Percentiles rank a stretch among this genome's conserved stretches.
phyloP scores from a whole-genome alignment of 2,329 filamentous ascomycete species.

The Calonectria honghensis region DNA sequence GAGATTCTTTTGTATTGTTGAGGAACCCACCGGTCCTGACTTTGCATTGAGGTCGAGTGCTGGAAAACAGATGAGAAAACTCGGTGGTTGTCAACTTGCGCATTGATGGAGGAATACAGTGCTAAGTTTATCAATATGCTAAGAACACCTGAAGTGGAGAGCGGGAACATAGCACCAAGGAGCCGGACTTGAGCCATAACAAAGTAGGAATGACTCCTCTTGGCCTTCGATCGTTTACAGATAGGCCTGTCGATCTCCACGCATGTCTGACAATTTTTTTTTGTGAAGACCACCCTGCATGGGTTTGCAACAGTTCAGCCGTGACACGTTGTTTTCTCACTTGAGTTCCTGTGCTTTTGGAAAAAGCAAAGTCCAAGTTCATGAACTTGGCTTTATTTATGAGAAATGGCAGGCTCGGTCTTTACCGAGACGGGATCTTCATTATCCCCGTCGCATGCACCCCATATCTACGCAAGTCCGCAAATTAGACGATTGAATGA shows the following conservation, averaged over 20 bases:
- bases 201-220: not conserved
- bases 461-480: slow-evolving; percentile 15
- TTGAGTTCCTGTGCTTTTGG: not conserved
- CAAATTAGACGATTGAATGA: slow-evolving; percentile 22
- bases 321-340: not conserved
- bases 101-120: not conserved
- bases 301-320: not conserved
- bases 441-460: not conserved
- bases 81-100: not conserved
- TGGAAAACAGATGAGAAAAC: not conserved
- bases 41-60: not conserved
- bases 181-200: not conserved
- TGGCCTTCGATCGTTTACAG: slow-evolving; percentile 1
- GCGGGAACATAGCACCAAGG: not conserved
- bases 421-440: slow-evolving; percentile 1
- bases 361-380: not conserved
- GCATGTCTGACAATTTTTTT: not conserved
- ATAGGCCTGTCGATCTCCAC: slow-evolving; percentile 21
- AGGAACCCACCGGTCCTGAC: not conserved
- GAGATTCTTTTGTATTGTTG: not conserved
- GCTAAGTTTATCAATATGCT: not conserved
- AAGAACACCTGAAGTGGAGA: not conserved
- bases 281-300: not conserved
- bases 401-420: not conserved
- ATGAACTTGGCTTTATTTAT: not conserved